Evolutionary conservation across 2,329 filamentous ascomycete species (phyloP).

Genomic region (Scytalidium sp.): DNA sequence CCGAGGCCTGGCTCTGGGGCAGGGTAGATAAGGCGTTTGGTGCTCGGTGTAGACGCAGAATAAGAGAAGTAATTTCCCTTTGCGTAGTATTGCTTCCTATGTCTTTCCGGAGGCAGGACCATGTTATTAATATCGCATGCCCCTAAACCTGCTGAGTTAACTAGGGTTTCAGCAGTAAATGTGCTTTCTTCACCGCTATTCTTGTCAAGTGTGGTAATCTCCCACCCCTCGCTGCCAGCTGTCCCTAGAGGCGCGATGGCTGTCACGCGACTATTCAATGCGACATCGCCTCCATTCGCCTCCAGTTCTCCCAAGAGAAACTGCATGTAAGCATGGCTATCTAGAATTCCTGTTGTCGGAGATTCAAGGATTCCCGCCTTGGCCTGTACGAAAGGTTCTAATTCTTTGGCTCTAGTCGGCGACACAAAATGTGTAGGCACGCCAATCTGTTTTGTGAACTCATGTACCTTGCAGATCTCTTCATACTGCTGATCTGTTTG

Average conservation of each 20-base stretch:
- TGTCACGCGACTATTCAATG: conserved; percentile 65
- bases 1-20: conserved; percentile 77
- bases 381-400: conserved; percentile 76
- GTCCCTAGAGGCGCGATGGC: conserved; percentile 38
- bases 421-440: conserved; percentile 73
- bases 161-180: conserved; percentile 71
- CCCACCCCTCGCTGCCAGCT: conserved; percentile 63
- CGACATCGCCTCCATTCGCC: conserved; percentile 70
- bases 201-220: conserved; percentile 53
- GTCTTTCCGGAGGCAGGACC: conserved; percentile 59
- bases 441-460: conserved; percentile 38
- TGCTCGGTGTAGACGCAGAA: conserved; percentile 57
- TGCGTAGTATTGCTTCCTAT: conserved; percentile 70
- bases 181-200: conserved; percentile 44
- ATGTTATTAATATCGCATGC: conserved; percentile 79
- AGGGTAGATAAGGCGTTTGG: conserved; percentile 80
- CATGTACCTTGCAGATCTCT: conserved; percentile 47
- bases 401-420: conserved; percentile 53
- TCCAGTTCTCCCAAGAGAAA: conserved; percentile 75
- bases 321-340: conserved; percentile 82
- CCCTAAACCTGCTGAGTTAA: conserved; percentile 84
- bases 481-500: conserved; percentile 65
- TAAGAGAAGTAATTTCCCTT: conserved; percentile 98
- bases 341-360: conserved; percentile 84
- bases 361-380: conserved; percentile 75